These are phyloP conservation scores for Stagonosporopsis chrysanthemi DNA, from an alignment of 2,329 filamentous ascomycete genomes.

Conservation along the genomic window DNA sequence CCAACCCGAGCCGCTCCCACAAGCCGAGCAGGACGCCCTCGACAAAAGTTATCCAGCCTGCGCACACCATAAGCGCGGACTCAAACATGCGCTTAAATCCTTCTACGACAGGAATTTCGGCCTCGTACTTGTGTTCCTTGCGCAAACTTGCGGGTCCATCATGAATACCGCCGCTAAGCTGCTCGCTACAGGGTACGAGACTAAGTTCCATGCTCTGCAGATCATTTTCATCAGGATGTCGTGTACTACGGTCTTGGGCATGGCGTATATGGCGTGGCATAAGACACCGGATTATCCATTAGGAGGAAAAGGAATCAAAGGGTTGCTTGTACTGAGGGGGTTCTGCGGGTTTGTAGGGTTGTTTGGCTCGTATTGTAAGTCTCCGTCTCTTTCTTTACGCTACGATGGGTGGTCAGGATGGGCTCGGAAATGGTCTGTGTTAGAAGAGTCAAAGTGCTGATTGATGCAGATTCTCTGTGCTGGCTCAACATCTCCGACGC, in stretches of 20 bases:
- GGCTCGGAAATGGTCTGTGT: neutral
- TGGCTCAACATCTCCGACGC: conserved; percentile 85
- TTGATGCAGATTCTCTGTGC: conserved; percentile 63
- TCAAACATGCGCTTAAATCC: conserved; percentile 10
- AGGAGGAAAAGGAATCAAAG: conserved; percentile 28
- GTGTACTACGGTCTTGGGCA: conserved; percentile 71
- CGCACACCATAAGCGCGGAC: neutral
- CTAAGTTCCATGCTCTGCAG: conserved; percentile 47
- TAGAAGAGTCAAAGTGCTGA: neutral
- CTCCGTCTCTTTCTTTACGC: conserved; percentile 43
- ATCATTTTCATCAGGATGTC: conserved; percentile 81
- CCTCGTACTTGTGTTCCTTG: conserved; percentile 33
- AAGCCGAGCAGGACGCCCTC: conserved; percentile 8
- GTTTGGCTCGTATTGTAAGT: conserved; percentile 41
- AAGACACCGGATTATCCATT: conserved; percentile 45
- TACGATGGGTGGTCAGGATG: neutral
- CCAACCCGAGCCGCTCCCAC: conserved; percentile 12
- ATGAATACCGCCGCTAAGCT: conserved; percentile 39
- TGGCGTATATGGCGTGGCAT: conserved; percentile 74
- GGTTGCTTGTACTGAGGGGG: conserved; percentile 32
- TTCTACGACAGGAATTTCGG: conserved; percentile 38
- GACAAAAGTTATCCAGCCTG: conserved; percentile 13
- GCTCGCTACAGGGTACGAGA: conserved; percentile 34
- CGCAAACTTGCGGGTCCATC: conserved; percentile 50
- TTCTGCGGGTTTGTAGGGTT: conserved; percentile 37